Base-by-base conservation (phyloP, 176 grass and related monocot species). In the Avena sativa region DNA sequence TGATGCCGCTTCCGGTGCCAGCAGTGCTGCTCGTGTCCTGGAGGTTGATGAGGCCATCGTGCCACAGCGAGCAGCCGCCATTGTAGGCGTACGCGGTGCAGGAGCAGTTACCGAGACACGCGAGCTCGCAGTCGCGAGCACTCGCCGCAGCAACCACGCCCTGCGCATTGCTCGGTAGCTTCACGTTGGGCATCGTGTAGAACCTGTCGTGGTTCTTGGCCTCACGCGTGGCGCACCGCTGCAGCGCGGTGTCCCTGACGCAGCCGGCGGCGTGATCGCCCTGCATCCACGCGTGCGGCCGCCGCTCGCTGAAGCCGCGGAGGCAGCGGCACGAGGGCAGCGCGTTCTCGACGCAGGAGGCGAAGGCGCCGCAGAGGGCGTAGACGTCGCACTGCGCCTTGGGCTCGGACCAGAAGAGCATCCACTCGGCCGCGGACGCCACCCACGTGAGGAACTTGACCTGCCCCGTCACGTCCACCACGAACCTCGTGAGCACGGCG, bases 51-150 rank as follows among this genome's bases (percentile, higher is more conserved):
- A 94, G 74, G 1, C 84, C 84, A 0, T 81, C 92, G 48, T 94
- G 46, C 92, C 89, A 94, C 14, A 82, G 19, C 17, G 23, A 89
- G 50, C 92, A 94, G 15, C 71, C 71, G 1, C 40, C 78, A 76
- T 17, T n/a, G 81, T 88, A 88, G 0, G 86, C 88, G 74, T 86
- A 93, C 0, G 92, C 89, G 15, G 83, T 88, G 69, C 92, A 93
- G 6, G 79, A 93, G 51, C 89, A 93, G 73, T 93, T 83, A 7
- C 44, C 71, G 28, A 93, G 74, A 20, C 92, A 93, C 30, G 79
- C 71, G 32, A 63, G 53, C 86, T 88, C 89, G 57, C 92, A 93
- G 23, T 88, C 89, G 0, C 9, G 59, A 17, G 32, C 86, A 8
- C 64, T 90, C 7, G 28, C 50, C 0, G 16, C 25, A 0, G 43